A percentile compares a stretch with the other conserved stretches of the same genome.
Evolutionary conservation across 2,329 filamentous ascomycete genomes (phyloP).

Genomic region (Ilyonectria mors-panacis): DNA sequence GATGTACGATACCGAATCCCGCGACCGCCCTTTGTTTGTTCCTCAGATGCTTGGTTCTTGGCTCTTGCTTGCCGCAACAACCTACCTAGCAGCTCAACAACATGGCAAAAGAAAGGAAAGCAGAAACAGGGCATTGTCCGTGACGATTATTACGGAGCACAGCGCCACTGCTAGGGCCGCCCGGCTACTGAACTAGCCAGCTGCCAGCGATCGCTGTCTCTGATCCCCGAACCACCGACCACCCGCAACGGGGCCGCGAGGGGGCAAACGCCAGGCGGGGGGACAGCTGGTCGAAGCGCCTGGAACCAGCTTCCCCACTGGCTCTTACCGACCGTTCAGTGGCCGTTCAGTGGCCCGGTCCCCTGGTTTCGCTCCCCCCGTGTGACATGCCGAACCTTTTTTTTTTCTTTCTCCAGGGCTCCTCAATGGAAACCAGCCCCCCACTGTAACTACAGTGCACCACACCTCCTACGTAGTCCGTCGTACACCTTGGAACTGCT

Average conservation of each 20-base stretch:
- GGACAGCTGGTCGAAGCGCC: conserved; percentile 23
- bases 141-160: neutral
- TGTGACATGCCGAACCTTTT: conserved; percentile 30
- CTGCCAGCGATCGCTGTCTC: neutral
- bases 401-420: neutral
- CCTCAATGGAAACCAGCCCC: neutral
- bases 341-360: conserved; percentile 9
- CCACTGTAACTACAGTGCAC: neutral
- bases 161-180: conserved; percentile 16
- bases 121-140: conserved; percentile 1
- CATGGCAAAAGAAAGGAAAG: conserved; percentile 7
- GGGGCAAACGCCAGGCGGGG: conserved; percentile 6
- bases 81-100: conserved; percentile 15
- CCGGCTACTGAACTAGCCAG: neutral
- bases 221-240: neutral
- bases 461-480: neutral
- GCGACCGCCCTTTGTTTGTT: neutral
- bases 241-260: neutral
- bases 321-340: conserved; percentile 6
- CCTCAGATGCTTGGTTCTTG: conserved; percentile 1
- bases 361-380: conserved; percentile 9
- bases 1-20: conserved; percentile 30
- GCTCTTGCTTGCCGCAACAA: neutral
- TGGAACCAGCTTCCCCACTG: conserved; percentile 23
- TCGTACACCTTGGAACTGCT: conserved; percentile 8